A percentile compares a stretch with the other conserved stretches of the same genome.
Evolutionary conservation across 306 rosid species (phyloP).

Genomic region (Vigna trinervia): DNA sequence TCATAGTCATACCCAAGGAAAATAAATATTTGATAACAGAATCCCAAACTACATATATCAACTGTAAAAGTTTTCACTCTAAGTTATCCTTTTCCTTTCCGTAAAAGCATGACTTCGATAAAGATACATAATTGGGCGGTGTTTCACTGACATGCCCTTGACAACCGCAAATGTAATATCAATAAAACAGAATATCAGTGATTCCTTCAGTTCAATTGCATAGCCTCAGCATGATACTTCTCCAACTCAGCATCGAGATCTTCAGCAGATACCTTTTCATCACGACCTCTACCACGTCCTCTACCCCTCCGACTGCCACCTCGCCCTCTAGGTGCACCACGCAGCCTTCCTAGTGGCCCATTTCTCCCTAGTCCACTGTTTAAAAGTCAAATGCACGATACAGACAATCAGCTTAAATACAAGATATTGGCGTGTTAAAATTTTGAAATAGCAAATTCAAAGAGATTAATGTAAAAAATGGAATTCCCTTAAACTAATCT

Average conservation of each 20-base stretch:
- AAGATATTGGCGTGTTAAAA: neutral
- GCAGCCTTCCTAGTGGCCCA: conserved; percentile 61
- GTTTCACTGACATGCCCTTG: conserved; percentile 53
- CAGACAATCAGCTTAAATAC: conserved; percentile 30
- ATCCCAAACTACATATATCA: conserved; percentile 61
- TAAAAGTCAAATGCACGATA: conserved; percentile 26
- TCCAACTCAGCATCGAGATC: conserved; percentile 98
- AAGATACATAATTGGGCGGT: conserved; percentile 59
- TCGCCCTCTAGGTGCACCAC: conserved; percentile 46
- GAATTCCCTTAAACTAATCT: neutral
- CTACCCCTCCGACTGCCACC: conserved; percentile 48
- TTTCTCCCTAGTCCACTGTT: conserved; percentile 76
- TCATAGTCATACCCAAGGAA: conserved; percentile 54
- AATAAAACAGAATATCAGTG: conserved; percentile 45
- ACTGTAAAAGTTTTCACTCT: conserved; percentile 58
- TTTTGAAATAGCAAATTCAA: neutral
- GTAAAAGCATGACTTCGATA: conserved; percentile 55
- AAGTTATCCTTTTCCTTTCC: conserved; percentile 51
- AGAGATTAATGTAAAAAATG: neutral
- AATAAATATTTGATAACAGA: conserved; percentile 57
- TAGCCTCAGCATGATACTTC: conserved; percentile 90
- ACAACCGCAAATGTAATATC: conserved; percentile 57
- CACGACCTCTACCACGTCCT: conserved; percentile 75
- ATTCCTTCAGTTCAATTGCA: conserved; percentile 67
- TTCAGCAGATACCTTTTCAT: conserved; percentile 84